A percentile compares a stretch with the other conserved stretches of the same genome.
phyloP scores from a whole-genome alignment of 306 rosid genomes.

The Glycine soja region DNA sequence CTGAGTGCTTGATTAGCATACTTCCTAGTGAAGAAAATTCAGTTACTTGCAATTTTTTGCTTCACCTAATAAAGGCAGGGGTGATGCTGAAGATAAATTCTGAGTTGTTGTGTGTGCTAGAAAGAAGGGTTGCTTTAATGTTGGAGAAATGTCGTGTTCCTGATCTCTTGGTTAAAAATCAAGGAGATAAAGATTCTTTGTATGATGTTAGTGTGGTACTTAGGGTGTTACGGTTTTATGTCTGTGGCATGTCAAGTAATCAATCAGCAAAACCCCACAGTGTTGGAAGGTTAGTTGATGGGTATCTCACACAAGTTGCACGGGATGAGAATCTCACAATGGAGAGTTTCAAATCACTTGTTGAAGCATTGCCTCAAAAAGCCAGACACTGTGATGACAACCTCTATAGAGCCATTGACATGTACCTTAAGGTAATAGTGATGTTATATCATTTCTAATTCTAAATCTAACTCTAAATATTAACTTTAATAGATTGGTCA shows the following conservation, averaged over 20 bases:
- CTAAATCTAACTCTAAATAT: background rate
- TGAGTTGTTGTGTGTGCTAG: slow-evolving; percentile 53
- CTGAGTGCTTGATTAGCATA: slow-evolving; percentile 67
- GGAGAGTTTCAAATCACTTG: slow-evolving; percentile 64
- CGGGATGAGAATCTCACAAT: slow-evolving; percentile 65
- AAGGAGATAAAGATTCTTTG: slow-evolving; percentile 50
- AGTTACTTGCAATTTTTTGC: slow-evolving; percentile 71
- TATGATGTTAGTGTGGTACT: slow-evolving; percentile 64
- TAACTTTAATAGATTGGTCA: no score
- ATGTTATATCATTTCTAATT: background rate
- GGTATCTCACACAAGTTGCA: slow-evolving; percentile 69
- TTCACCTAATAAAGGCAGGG: slow-evolving; percentile 71
- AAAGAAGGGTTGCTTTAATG: slow-evolving; percentile 63
- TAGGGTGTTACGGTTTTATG: slow-evolving; percentile 62
- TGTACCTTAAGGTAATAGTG: slow-evolving; percentile 55
- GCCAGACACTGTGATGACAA: slow-evolving; percentile 54
- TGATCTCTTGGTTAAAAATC: slow-evolving; percentile 71
- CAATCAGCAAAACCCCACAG: slow-evolving; percentile 49
- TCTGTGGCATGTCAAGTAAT: slow-evolving; percentile 44
- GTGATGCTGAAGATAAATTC: slow-evolving; percentile 57
- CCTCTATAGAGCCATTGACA: slow-evolving; percentile 61
- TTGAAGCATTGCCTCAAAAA: slow-evolving; percentile 59
- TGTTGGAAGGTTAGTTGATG: slow-evolving; percentile 80
- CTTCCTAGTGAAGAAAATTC: slow-evolving; percentile 75
- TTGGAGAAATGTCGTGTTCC: slow-evolving; percentile 63